Conservation (phyloP, 345 rosid species). For the Citrus trifoliata region DNA sequence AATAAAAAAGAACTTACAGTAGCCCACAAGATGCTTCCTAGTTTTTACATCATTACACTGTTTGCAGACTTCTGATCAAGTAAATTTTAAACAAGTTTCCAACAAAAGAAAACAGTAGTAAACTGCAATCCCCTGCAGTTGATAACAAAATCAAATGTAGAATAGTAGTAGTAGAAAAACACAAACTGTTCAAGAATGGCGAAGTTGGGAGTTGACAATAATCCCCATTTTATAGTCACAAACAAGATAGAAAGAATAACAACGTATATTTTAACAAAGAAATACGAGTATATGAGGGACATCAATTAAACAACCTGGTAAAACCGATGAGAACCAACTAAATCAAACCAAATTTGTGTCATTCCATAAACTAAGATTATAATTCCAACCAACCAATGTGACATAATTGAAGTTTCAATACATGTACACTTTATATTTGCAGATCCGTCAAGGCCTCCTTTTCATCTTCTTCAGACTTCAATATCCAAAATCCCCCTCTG, state of each 20-base stretch:
- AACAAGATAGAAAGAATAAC: background rate
- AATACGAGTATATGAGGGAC: background rate
- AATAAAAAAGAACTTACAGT: background rate
- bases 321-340: background rate
- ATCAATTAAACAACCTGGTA: background rate
- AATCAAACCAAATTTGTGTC: background rate
- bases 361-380: slow-evolving; percentile 13
- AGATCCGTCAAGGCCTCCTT: slow-evolving; percentile 11
- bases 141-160: background rate
- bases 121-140: background rate
- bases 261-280: background rate
- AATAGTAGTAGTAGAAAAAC: background rate
- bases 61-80: background rate
- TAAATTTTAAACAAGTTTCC: background rate
- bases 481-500: slow-evolving; percentile 12
- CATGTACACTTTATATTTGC: slow-evolving; percentile 36
- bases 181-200: background rate
- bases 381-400: slow-evolving; percentile 16
- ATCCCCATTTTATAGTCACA: background rate
- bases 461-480: slow-evolving; percentile 24
- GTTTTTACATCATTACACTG: background rate
- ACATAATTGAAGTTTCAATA: slow-evolving; percentile 24
- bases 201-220: background rate
- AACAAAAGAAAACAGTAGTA: background rate
- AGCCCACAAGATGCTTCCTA: background rate